phyloP scores from a whole-genome alignment of 441 rosid species.

The Adansonia gregorii region DNA sequence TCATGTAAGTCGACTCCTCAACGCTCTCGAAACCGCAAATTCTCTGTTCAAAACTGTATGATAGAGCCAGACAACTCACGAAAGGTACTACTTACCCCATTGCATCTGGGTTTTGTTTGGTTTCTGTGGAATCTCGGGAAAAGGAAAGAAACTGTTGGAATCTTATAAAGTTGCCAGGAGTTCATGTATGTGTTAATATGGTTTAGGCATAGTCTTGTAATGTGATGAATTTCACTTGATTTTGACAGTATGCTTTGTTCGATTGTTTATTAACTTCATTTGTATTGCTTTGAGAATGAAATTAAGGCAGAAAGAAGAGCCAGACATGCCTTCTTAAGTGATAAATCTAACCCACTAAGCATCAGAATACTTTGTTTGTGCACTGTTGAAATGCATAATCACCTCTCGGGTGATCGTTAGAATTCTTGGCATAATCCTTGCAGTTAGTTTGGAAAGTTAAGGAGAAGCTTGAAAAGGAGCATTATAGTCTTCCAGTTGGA shows the following conservation, averaged over 20 bases:
- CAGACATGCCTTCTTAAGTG: not conserved
- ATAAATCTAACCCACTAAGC: not conserved
- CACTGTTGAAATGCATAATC: constrained; percentile 11
- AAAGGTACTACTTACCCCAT: constrained; percentile 44
- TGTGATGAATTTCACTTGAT: constrained; percentile 12
- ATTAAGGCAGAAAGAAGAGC: not conserved
- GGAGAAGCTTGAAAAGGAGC: constrained; percentile 65
- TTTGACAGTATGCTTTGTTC: not conserved
- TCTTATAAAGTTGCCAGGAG: not conserved
- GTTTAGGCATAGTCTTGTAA: not conserved
- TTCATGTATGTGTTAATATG: not conserved
- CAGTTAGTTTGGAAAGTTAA: constrained; percentile 83
- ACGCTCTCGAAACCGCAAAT: constrained; percentile 48
- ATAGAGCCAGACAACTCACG: constrained; percentile 44
- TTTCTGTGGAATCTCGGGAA: constrained; percentile 29
- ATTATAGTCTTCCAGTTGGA: constrained; percentile 68
- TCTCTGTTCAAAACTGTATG: constrained; percentile 48
- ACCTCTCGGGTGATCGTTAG: constrained; percentile 1
- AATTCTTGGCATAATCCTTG: constrained; percentile 25
- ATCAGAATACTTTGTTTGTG: constrained; percentile 13
- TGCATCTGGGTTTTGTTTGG: constrained; percentile 30
- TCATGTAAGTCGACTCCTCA: constrained; percentile 37
- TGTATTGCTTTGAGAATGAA: constrained; percentile 13
- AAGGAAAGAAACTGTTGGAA: not conserved
- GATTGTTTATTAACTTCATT: not conserved